A percentile compares a stretch with the other conserved stretches of the same genome.
phyloP scores from a whole-genome alignment of 108 stramenopile species.

The Schizochytrium sp. region DNA sequence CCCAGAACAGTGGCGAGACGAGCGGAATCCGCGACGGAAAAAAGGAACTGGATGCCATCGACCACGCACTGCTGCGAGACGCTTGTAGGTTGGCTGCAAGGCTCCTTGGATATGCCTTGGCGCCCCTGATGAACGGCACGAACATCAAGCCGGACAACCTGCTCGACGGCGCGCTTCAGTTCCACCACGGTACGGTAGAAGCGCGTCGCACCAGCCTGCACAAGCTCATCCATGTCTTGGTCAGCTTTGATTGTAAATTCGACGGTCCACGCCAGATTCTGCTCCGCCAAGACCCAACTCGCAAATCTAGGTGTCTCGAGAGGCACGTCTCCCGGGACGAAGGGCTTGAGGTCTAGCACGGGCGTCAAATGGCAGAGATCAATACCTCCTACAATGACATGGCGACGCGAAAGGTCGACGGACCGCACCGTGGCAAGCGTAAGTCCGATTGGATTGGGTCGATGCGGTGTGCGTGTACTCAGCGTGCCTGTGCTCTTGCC shows the following conservation, averaged over 20 bases:
- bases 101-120: background rate
- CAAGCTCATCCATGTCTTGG: background rate
- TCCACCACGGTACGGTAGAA: background rate
- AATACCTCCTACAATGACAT: background rate
- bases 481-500: background rate
- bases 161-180: background rate
- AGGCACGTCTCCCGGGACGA: background rate
- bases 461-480: background rate
- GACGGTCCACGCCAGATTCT: background rate
- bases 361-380: background rate
- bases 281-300: background rate
- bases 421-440: background rate
- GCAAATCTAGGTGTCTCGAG: background rate
- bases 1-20: background rate
- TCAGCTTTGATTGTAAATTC: background rate
- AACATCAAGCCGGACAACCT: background rate
- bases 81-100: background rate
- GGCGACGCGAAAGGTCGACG: background rate
- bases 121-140: conserved; percentile 14
- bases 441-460: background rate
- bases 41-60: background rate
- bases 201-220: background rate
- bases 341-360: conserved; percentile 5
- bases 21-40: background rate
- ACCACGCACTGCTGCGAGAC: background rate